Evolutionary conservation across 305 asterid species (phyloP).

Genomic region (Fraxinus paxiana): DNA sequence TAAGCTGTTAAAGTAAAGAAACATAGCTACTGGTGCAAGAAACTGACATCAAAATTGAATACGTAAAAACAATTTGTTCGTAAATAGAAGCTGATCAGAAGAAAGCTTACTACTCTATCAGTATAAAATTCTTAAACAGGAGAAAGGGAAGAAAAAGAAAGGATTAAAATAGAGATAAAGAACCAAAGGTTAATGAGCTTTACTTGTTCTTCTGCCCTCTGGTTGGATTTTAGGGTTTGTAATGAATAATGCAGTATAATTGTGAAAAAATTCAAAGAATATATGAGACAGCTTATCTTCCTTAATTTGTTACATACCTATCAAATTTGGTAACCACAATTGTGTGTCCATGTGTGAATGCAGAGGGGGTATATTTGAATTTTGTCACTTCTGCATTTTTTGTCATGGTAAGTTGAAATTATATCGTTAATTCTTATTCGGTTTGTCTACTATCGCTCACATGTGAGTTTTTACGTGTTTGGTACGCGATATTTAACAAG

Average conservation of each 20-base stretch:
- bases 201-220: neutral
- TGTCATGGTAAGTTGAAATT: neutral
- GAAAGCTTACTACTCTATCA: constrained; percentile 27
- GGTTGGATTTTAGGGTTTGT: neutral
- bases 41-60: constrained; percentile 20
- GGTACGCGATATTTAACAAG: neutral
- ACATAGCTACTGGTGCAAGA: neutral
- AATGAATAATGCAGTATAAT: neutral
- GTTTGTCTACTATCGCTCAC: neutral
- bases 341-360: neutral
- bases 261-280: neutral
- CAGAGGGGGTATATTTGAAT: neutral
- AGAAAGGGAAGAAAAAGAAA: constrained; percentile 10
- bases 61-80: constrained; percentile 18
- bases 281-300: neutral
- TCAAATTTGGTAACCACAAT: neutral
- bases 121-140: constrained; percentile 24
- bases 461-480: neutral
- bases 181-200: neutral
- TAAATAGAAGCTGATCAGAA: constrained; percentile 18
- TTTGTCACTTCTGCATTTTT: neutral
- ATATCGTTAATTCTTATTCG: neutral
- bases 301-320: neutral
- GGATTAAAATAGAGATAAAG: neutral
- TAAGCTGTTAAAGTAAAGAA: constrained; percentile 6